Evolutionary conservation across 2,329 filamentous ascomycete species (phyloP).

Genomic region (Claviceps arundinis): DNA sequence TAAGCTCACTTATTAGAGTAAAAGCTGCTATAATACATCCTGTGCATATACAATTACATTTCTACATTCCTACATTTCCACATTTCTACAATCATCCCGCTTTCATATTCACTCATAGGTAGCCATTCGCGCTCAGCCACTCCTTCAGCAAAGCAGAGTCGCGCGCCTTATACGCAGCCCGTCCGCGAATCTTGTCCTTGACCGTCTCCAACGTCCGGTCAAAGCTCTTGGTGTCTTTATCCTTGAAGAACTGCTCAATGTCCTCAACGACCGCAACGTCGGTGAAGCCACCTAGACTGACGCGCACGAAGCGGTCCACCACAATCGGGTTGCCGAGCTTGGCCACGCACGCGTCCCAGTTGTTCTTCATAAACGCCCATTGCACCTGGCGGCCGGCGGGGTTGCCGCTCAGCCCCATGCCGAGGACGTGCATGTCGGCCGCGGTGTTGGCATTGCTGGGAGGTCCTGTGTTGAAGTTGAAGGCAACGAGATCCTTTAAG

Average conservation of each 20-base stretch:
- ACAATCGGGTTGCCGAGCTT: slow-evolving; percentile 76
- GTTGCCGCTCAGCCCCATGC: slow-evolving; percentile 60
- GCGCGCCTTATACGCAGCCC: slow-evolving; percentile 68
- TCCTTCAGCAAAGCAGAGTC: slow-evolving; percentile 61
- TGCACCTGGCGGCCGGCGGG: slow-evolving; percentile 56
- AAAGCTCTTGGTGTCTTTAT: slow-evolving; percentile 76
- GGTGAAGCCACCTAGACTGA: slow-evolving; percentile 66
- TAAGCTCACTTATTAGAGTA: too few relatives aligned
- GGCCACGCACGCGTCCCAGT: slow-evolving; percentile 63
- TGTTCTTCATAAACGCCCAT: slow-evolving; percentile 75
- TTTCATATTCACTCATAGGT: slow-evolving; percentile 17
- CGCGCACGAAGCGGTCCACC: slow-evolving; percentile 75
- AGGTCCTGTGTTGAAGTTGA: slow-evolving; percentile 58
- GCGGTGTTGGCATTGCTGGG: slow-evolving; percentile 55
- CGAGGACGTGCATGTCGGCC: slow-evolving; percentile 78
- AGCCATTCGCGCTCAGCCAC: slow-evolving; percentile 54
- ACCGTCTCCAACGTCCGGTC: slow-evolving; percentile 77
- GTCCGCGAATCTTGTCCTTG: slow-evolving; percentile 71
- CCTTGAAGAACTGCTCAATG: slow-evolving; percentile 71
- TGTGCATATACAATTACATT: too few relatives aligned
- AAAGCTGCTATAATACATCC: too few relatives aligned
- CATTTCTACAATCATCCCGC: too few relatives aligned
- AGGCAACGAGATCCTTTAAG: slow-evolving; percentile 55
- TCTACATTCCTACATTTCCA: too few relatives aligned
- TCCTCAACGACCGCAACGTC: slow-evolving; percentile 57